Evolutionary conservation across 148 eudicot species (phyloP).

Genomic region (Gaultheria prostrata): DNA sequence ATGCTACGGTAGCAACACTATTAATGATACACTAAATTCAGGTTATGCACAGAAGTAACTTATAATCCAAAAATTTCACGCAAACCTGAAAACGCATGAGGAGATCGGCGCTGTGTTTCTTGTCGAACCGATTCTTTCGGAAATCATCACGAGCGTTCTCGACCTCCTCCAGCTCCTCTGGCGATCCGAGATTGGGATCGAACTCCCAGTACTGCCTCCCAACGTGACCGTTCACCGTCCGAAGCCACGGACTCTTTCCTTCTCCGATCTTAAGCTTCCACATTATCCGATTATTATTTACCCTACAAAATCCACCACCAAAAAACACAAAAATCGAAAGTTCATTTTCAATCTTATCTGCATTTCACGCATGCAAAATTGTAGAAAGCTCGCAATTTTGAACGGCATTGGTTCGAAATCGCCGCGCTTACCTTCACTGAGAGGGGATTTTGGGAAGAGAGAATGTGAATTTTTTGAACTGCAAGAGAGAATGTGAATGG

Average conservation of each 20-base stretch:
- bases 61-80: too few relatives aligned
- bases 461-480: background rate
- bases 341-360: too few relatives aligned
- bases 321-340: too few relatives aligned
- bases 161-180: background rate
- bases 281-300: background rate
- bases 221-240: background rate
- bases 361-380: too few relatives aligned
- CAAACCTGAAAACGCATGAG: slow-evolving; percentile 3
- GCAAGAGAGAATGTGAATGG: background rate
- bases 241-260: background rate
- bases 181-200: background rate
- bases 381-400: background rate
- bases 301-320: background rate
- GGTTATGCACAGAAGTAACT: too few relatives aligned
- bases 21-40: background rate
- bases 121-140: background rate
- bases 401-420: background rate
- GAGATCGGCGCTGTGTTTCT: background rate
- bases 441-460: background rate
- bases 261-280: slow-evolving; percentile 5
- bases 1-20: background rate
- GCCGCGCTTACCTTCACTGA: background rate
- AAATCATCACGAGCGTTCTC: background rate
- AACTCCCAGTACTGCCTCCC: slow-evolving; percentile 8